Conservation (phyloP, 2,329 filamentous ascomycete species). For the Helotiales sp. region DNA sequence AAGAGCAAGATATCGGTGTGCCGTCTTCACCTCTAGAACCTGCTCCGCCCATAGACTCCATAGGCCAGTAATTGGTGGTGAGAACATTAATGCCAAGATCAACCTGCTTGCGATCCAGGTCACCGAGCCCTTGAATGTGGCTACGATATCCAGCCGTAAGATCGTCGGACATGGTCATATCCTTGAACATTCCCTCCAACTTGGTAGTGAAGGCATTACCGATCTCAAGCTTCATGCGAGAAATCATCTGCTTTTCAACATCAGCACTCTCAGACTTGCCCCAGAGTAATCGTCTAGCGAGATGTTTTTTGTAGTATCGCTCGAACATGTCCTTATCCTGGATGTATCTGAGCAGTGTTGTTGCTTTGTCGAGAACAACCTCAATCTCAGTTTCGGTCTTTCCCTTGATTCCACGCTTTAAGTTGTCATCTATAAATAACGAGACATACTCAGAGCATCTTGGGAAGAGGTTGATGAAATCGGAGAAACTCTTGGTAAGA, state of each 20-base stretch:
- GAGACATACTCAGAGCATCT: slow-evolving; percentile 92
- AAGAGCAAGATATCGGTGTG: slow-evolving; percentile 63
- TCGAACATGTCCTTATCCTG: slow-evolving; percentile 95
- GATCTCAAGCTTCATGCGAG: slow-evolving; percentile 94
- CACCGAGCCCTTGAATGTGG: slow-evolving; percentile 60
- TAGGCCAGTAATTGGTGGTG: slow-evolving; percentile 93
- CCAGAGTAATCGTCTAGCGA: slow-evolving; percentile 84
- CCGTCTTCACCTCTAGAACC: slow-evolving; percentile 56
- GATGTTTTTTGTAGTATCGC: slow-evolving; percentile 96
- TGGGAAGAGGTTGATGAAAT: slow-evolving; percentile 90
- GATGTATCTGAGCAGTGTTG: slow-evolving; percentile 84
- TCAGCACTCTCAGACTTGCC: slow-evolving; percentile 90
- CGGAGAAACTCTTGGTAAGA: slow-evolving; percentile 83
- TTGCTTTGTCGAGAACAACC: slow-evolving; percentile 82
- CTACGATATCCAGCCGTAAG: slow-evolving; percentile 77
- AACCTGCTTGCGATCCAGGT: slow-evolving; percentile 63
- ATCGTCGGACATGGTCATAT: slow-evolving; percentile 87
- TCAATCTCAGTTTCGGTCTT: slow-evolving; percentile 92
- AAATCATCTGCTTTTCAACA: slow-evolving; percentile 93
- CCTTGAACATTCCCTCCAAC: slow-evolving; percentile 97
- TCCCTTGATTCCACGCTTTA: slow-evolving; percentile 91
- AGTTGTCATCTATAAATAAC: slow-evolving; percentile 93
- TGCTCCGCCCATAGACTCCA: slow-evolving; percentile 77
- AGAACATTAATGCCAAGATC: slow-evolving; percentile 86
- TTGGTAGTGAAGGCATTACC: slow-evolving; percentile 93